Conservation (phyloP, 345 rosid genomes). For the Syzygium aromaticum region DNA sequence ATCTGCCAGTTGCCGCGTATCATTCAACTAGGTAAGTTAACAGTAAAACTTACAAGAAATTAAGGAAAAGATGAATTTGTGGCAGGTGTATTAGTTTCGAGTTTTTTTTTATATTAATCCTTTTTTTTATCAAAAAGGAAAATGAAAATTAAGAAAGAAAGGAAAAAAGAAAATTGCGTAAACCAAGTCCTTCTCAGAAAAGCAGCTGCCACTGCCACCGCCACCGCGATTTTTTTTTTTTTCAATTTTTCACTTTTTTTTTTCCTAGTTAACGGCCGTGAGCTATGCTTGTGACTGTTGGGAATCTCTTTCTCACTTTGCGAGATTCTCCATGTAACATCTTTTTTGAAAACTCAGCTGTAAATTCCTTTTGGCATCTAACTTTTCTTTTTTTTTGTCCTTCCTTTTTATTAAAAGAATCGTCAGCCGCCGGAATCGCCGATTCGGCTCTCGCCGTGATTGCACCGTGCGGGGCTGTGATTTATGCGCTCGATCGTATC, state of each 20-base stretch:
- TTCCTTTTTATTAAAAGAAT: background rate
- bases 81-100: rapidly evolving
- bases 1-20: rapidly evolving
- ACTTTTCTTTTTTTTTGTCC: background rate
- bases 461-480: too few species aligned
- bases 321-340: background rate
- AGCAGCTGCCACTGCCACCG: background rate
- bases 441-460: too few species aligned
- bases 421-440: too few species aligned
- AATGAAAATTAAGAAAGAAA: background rate
- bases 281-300: background rate
- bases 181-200: background rate
- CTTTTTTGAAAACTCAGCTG: background rate
- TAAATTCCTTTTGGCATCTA: background rate
- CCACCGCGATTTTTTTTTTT: background rate
- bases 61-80: too few species aligned
- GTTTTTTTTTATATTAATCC: too few species aligned
- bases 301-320: background rate
- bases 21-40: too few species aligned
- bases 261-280: background rate
- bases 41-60: too few species aligned
- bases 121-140: too few species aligned
- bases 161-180: too few species aligned
- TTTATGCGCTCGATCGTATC: rapidly evolving
- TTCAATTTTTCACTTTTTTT: background rate